phyloP scores from a whole-genome alignment of 176 grass and related monocot genomes.

The Eragrostis nindensis region DNA sequence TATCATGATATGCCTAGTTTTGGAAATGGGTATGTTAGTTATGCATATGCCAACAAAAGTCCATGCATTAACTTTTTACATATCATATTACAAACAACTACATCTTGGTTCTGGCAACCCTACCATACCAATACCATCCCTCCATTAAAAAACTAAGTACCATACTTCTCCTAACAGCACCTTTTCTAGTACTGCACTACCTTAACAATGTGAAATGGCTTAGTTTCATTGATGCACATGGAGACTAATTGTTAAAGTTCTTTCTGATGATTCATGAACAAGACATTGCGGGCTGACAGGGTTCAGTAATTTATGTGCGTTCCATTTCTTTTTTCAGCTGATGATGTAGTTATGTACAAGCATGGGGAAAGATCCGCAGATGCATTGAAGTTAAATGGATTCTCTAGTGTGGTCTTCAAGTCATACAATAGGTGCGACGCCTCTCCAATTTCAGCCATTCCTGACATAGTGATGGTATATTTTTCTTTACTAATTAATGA shows the following conservation, averaged over 20 bases:
- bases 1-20: background rate
- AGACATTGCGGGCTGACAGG: background rate
- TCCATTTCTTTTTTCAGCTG: slow-evolving; percentile 60
- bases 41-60: background rate
- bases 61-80: background rate
- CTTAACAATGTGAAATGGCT: background rate
- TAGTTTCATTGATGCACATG: slow-evolving; percentile 20
- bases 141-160: background rate
- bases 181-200: background rate
- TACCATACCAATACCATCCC: background rate
- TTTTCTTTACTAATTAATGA: background rate
- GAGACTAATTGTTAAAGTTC: background rate
- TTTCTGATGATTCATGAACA: slow-evolving; percentile 2
- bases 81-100: background rate
- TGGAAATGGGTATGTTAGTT: background rate
- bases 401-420: slow-evolving; percentile 81
- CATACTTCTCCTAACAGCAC: background rate
- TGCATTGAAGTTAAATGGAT: slow-evolving; percentile 72
- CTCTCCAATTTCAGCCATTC: background rate
- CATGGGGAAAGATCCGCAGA: slow-evolving; percentile 88
- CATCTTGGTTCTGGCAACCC: background rate
- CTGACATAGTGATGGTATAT: background rate
- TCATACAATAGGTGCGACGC: slow-evolving; percentile 71
- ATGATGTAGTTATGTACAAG: slow-evolving; percentile 85
- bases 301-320: background rate